Evolutionary conservation across 305 asterid genomes (phyloP).

Genomic region (Fraxinus platypoda): DNA sequence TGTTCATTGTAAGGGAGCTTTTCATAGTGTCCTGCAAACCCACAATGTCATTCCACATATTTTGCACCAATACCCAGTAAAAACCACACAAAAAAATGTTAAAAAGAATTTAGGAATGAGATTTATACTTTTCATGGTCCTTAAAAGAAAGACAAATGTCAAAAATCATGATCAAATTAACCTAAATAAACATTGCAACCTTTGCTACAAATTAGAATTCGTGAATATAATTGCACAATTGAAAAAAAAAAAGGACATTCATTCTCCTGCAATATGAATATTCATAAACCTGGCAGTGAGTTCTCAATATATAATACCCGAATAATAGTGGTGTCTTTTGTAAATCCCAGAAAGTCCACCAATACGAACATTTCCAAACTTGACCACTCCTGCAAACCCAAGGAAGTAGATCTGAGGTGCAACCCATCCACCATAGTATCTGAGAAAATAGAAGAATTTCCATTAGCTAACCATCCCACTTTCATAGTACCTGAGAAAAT

Average conservation of each 20-base stretch:
- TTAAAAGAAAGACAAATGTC: slow-evolving; percentile 1
- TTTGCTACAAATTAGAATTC: not conserved
- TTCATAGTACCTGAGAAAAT: slow-evolving; percentile 64
- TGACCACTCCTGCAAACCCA: slow-evolving; percentile 89
- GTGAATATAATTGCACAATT: not conserved
- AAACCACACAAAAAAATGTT: slow-evolving; percentile 4
- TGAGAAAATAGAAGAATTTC: slow-evolving; percentile 32
- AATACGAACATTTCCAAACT: slow-evolving; percentile 90
- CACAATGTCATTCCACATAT: slow-evolving; percentile 18
- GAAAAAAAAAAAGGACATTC: not conserved
- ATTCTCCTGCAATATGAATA: slow-evolving; percentile 7
- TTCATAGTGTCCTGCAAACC: slow-evolving; percentile 80
- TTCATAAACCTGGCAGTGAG: not conserved
- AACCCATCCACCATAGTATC: slow-evolving; percentile 98
- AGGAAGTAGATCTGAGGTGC: slow-evolving; percentile 93
- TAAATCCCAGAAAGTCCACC: slow-evolving; percentile 98
- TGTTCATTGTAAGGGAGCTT: slow-evolving; percentile 71
- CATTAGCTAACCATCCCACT: slow-evolving; percentile 28
- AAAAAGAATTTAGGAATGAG: not conserved
- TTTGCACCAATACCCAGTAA: slow-evolving; percentile 6
- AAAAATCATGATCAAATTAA: slow-evolving; percentile 2
- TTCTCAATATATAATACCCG: slow-evolving; percentile 43
- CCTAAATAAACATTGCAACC: not conserved
- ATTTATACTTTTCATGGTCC: not conserved
- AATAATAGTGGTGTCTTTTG: slow-evolving; percentile 59